Percentiles rank a stretch among this genome's conserved stretches.
Conservation (phyloP, 1,284 basidiomycete genomes). For the Trichosporon ovoides region DNA sequence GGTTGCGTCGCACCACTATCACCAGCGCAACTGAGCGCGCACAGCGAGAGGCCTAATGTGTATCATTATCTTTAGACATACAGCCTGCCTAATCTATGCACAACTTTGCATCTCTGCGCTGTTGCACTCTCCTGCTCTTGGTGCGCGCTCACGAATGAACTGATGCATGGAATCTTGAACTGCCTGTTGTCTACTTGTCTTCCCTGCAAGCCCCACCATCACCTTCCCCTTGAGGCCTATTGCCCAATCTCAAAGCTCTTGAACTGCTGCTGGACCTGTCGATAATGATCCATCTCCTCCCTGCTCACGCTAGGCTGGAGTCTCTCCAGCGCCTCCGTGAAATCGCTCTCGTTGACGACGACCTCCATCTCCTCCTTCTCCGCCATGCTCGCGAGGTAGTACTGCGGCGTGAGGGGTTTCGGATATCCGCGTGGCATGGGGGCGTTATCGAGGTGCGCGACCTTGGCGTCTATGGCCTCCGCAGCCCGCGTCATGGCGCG, state of each 20-base stretch:
- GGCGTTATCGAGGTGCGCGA: constrained; percentile 53
- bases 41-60: no score
- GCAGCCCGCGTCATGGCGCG: constrained; percentile 92
- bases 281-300: constrained; percentile 85
- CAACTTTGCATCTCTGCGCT: no score
- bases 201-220: no score
- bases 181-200: no score
- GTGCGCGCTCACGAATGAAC: no score
- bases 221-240: background rate
- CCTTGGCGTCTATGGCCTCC: constrained; percentile 65
- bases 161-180: no score
- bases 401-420: constrained; percentile 78
- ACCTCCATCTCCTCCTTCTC: constrained; percentile 65
- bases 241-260: constrained; percentile 33
- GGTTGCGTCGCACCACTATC: no score
- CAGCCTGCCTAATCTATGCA: no score
- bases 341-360: constrained; percentile 67
- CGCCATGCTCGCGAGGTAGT: constrained; percentile 85
- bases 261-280: constrained; percentile 66
- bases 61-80: no score
- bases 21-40: no score
- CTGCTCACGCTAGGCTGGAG: constrained; percentile 83
- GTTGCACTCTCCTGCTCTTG: no score
- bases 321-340: constrained; percentile 66
- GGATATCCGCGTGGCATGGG: constrained; percentile 56